Evolutionary conservation across 805 yeast genomes (phyloP).

Genomic region (Hanseniaspora meyeri): DNA sequence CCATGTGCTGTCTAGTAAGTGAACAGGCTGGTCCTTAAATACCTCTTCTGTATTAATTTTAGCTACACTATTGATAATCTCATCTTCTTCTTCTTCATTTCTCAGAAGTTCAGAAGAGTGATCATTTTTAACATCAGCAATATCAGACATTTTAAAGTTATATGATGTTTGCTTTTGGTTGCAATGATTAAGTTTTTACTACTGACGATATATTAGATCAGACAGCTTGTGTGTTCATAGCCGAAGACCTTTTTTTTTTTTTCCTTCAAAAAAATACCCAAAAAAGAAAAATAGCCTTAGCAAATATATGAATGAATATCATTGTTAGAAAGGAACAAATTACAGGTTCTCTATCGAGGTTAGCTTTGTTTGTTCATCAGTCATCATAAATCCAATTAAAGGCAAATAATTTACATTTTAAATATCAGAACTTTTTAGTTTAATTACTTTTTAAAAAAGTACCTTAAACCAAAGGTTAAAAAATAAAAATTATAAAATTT

Average conservation of each 20-base stretch:
- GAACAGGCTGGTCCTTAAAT: constrained; percentile 26
- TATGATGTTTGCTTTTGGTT: neutral
- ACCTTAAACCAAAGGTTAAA: too few relatives aligned
- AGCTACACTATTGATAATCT: neutral
- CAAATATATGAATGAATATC: too few relatives aligned
- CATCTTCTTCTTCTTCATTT: neutral
- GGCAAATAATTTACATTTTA: too few relatives aligned
- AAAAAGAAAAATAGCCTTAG: too few relatives aligned
- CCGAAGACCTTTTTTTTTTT: neutral
- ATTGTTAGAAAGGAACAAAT: too few relatives aligned
- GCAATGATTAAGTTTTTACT: neutral
- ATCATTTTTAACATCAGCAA: neutral
- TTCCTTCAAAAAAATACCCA: too few relatives aligned
- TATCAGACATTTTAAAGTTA: neutral
- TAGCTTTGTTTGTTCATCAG: too few relatives aligned
- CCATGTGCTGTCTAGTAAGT: constrained; percentile 85
- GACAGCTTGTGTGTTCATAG: neutral
- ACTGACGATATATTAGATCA: too few relatives aligned
- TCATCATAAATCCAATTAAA: too few relatives aligned
- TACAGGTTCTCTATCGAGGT: too few relatives aligned
- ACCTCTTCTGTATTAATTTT: neutral
- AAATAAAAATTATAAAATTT: neutral
- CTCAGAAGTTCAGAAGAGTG: neutral
- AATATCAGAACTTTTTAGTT: too few relatives aligned
- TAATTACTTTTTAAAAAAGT: too few relatives aligned